Conservation (phyloP, 23 red algal species). For the Agarophyton chilense region DNA sequence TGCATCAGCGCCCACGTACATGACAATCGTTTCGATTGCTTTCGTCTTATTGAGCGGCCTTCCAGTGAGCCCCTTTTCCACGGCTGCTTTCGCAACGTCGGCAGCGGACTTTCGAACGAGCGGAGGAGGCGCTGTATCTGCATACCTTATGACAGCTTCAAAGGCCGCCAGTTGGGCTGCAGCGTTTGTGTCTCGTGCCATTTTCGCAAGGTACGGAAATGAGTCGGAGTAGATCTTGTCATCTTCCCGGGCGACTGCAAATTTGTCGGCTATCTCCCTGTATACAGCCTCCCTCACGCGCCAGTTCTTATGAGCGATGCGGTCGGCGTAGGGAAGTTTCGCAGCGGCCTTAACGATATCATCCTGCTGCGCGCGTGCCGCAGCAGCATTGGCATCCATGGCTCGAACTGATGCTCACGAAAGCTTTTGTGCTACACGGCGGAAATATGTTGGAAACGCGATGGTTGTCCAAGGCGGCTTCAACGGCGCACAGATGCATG, state of each 20-base stretch:
- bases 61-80: conserved; percentile 85
- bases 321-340: conserved; percentile 66
- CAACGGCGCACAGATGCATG: conserved; percentile 4
- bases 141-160: conserved; percentile 53
- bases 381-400: conserved; percentile 33
- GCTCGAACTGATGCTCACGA: not conserved
- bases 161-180: conserved; percentile 89
- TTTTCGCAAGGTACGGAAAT: conserved; percentile 57
- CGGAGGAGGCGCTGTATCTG: conserved; percentile 61
- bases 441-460: not conserved
- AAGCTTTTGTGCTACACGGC: not conserved
- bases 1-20: conserved; percentile 79
- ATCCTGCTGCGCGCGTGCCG: conserved; percentile 25
- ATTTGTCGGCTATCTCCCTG: conserved; percentile 51
- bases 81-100: conserved; percentile 69
- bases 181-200: conserved; percentile 93
- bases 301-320: conserved; percentile 82
- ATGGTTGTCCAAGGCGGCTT: not conserved
- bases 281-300: conserved; percentile 82
- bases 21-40: conserved; percentile 76
- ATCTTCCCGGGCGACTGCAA: conserved; percentile 43
- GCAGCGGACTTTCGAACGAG: conserved; percentile 59
- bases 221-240: conserved; percentile 74
- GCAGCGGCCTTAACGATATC: conserved; percentile 68
- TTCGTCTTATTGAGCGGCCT: conserved; percentile 77